Percentiles rank a stretch among this genome's conserved stretches.
Conservation (phyloP, 352 stramenopile species). For the Phytophthora lateralis region DNA sequence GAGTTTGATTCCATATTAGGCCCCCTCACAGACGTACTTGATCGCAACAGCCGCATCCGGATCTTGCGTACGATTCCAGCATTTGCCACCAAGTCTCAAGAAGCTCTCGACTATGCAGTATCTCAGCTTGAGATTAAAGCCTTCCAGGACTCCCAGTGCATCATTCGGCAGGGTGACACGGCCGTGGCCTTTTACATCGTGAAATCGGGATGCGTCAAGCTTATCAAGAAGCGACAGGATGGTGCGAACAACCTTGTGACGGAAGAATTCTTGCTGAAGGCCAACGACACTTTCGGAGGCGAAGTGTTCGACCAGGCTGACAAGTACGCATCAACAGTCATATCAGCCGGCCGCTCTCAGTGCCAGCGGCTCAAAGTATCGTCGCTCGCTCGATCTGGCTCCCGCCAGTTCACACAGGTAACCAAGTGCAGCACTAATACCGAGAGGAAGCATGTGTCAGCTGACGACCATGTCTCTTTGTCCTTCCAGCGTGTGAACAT, state of each 20-base stretch:
- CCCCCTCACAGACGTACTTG: constrained; percentile 73
- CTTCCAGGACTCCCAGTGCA: constrained; percentile 70
- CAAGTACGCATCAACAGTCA: constrained; percentile 57
- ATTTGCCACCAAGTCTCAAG: constrained; percentile 60
- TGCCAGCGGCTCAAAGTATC: constrained; percentile 70
- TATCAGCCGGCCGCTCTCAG: constrained; percentile 68
- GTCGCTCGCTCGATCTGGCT: constrained; percentile 52
- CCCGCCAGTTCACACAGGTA: constrained; percentile 66
- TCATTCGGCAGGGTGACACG: constrained; percentile 57
- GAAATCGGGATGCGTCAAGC: constrained; percentile 75
- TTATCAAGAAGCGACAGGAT: constrained; percentile 53
- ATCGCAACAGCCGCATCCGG: constrained; percentile 72
- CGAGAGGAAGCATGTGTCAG: background rate
- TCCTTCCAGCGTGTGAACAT: constrained; percentile 54
- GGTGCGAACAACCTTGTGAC: constrained; percentile 39
- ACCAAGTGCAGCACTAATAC: background rate
- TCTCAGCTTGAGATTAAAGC: constrained; percentile 82
- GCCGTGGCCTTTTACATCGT: constrained; percentile 79
- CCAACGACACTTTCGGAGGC: constrained; percentile 76
- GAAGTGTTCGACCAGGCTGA: constrained; percentile 62
- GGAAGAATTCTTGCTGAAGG: constrained; percentile 65
- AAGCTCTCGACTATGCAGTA: constrained; percentile 72
- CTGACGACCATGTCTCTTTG: constrained; percentile 8
- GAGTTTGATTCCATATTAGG: constrained; percentile 84
- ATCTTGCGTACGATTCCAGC: constrained; percentile 63